Percentiles rank a stretch among this genome's conserved stretches.
Conservation (phyloP, 495 filamentous ascomycete species). For the Aeminium ludgeri region DNA sequence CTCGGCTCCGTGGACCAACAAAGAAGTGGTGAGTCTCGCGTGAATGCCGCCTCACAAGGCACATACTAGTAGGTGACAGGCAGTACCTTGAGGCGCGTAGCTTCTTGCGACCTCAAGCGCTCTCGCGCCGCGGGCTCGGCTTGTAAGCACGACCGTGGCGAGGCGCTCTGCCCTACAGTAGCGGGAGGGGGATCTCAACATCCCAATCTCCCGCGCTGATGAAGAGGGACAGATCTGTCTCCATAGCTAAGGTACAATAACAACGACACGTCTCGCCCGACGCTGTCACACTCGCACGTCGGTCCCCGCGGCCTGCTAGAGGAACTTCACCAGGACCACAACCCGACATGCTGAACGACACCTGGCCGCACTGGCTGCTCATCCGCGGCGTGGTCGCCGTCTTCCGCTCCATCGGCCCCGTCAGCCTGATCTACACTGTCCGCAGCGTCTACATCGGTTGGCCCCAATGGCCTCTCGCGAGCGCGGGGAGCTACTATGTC, state of each 20-base stretch:
- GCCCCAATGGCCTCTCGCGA: background rate
- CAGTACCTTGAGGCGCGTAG: no score
- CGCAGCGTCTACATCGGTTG: background rate
- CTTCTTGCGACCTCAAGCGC: no score
- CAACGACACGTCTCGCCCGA: background rate
- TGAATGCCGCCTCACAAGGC: no score
- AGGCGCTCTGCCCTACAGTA: no score
- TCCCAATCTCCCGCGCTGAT: background rate
- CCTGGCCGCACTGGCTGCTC: slow-evolving; percentile 5
- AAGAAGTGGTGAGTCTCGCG: no score
- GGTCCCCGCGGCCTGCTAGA: background rate
- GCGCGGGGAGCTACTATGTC: slow-evolving; percentile 5
- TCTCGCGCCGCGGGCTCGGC: no score
- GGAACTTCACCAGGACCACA: background rate
- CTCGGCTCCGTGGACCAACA: no score
- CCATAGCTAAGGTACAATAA: background rate
- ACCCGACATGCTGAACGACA: slow-evolving; percentile 12
- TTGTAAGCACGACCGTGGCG: no score
- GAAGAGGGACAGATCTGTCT: background rate
- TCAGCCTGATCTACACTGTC: slow-evolving; percentile 7
- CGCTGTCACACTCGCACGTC: background rate
- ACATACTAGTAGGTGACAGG: no score
- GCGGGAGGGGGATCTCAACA: no score
- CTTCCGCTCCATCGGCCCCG: slow-evolving; percentile 10
- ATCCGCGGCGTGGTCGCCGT: slow-evolving; percentile 8